These are phyloP conservation scores for Hygrocybe coccinea DNA, from an alignment of 768 basidiomycete species.

Conservation along the genomic window DNA sequence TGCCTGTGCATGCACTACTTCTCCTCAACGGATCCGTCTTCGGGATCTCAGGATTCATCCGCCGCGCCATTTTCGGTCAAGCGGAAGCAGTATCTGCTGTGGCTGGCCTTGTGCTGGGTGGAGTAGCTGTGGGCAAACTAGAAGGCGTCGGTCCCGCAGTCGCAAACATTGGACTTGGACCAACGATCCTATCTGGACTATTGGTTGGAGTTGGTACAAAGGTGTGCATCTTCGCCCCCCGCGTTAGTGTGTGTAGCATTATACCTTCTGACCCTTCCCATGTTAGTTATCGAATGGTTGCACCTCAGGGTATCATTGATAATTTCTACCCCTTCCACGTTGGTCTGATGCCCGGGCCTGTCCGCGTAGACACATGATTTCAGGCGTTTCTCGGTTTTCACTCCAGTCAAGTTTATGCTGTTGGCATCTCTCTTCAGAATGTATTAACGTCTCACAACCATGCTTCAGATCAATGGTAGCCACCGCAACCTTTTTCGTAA, in stretches of 20 bases:
- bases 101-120: constrained; percentile 47
- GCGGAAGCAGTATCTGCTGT: constrained; percentile 40
- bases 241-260: background rate
- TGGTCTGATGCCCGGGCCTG: constrained; percentile 1
- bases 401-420: constrained; percentile 36
- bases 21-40: constrained; percentile 53
- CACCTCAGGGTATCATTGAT: constrained; percentile 50
- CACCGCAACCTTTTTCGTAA: constrained; percentile 48
- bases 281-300: constrained; percentile 55
- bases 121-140: constrained; percentile 38
- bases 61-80: constrained; percentile 44
- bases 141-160: constrained; percentile 34
- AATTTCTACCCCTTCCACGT: background rate
- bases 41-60: constrained; percentile 59
- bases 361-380: constrained; percentile 54
- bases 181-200: constrained; percentile 44
- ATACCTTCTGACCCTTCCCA: background rate
- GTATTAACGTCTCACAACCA: background rate
- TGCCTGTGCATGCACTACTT: constrained; percentile 49
- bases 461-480: constrained; percentile 47
- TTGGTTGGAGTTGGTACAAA: constrained; percentile 57
- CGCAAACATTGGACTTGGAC: constrained; percentile 21
- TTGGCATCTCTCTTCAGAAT: constrained; percentile 10
- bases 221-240: constrained; percentile 33
- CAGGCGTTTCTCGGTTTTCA: constrained; percentile 54